Base-by-base conservation (phyloP, 2,329 filamentous ascomycete genomes). In the Calonectria pteridis region DNA sequence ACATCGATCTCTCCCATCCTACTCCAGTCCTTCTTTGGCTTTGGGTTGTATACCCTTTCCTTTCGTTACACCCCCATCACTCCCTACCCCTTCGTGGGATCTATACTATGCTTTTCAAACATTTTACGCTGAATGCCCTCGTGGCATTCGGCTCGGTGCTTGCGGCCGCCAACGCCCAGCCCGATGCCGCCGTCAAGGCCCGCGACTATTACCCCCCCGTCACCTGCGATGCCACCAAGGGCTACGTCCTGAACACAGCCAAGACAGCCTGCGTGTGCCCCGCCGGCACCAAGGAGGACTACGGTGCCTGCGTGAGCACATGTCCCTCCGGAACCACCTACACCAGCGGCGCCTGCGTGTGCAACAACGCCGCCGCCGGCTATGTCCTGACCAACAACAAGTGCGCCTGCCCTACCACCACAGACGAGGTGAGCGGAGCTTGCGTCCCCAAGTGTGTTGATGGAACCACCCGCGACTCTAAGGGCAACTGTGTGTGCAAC, bases 141-240 rank as follows among this genome's bases (percentile, higher is more conserved):
- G n/a, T 62, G 55, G 55, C 55, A 62, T 62, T 62, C 55, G 35
- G 55, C 55, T 62, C 55, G 55, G 55, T 62, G 23, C 31, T 62
- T 28, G 55, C 33, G 55, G 55, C 55, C 26, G n/a, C 55, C 55
- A 37, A 62, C 23, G 55, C 55, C 55, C 35, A 62, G 33, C 33
- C 55, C 33, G 55, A 40, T 28, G 55, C 55, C 37, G 33, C 35
- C 16, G 23, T 62, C 55, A 26, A 62, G 5, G 33, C 55, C 16
- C 55, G 55, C 23, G 16, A 18, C 23, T 40, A 18, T 16, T 40
- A 62, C 23, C 37, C 33, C 13, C 43, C 29, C 29, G n/a, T 62
- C 2, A 62, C 55, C 23, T 62, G 55, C 55, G 55, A 62, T 40
- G 55, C 55, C 4, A 28, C 14, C 55, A 62, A 62, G 55, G 55